Percentiles rank a stretch among this genome's conserved stretches.
phyloP scores from a whole-genome alignment of 2,329 filamentous ascomycete genomes.

The Claviceps digitariae region DNA sequence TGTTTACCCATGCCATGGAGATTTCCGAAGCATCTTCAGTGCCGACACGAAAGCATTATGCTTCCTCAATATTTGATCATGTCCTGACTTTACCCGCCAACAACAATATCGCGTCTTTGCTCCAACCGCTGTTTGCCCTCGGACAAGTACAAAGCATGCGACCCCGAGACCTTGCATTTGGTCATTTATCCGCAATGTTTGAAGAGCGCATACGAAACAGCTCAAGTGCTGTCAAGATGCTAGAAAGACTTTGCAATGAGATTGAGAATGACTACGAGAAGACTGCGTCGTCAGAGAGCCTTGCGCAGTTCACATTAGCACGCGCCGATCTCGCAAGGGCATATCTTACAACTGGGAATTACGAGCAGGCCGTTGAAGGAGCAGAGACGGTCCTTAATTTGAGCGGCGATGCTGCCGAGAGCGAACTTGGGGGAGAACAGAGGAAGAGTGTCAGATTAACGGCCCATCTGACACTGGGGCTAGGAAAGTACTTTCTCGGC shows the following conservation, averaged over 20 bases:
- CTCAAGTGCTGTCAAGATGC: constrained; percentile 43
- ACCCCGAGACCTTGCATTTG: constrained; percentile 56
- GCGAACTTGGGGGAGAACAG: constrained; percentile 49
- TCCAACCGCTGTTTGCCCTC: constrained; percentile 81
- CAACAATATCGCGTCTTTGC: constrained; percentile 45
- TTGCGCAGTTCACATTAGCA: constrained; percentile 66
- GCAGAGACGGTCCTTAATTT: constrained; percentile 71
- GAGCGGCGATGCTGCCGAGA: constrained; percentile 56
- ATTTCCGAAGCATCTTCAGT: constrained; percentile 68
- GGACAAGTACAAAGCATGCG: constrained; percentile 63
- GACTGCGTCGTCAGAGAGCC: constrained; percentile 60
- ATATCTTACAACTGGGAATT: constrained; percentile 55
- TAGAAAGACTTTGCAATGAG: constrained; percentile 52
- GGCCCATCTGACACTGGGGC: constrained; percentile 70
- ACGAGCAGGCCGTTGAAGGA: constrained; percentile 58
- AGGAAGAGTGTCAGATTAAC: constrained; percentile 64
- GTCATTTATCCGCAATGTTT: constrained; percentile 68
- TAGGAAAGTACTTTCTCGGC: constrained; percentile 63
- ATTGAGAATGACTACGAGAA: constrained; percentile 76
- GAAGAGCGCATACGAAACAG: constrained; percentile 67
- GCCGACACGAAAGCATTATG: constrained; percentile 65
- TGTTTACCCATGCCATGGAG: constrained; percentile 91
- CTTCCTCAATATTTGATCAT: constrained; percentile 70
- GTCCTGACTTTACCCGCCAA: constrained; percentile 44
- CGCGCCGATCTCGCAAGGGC: constrained; percentile 81